A percentile compares a stretch with the other conserved stretches of the same genome.
These are phyloP conservation scores for Torulaspora microellipsoides DNA, from an alignment of 805 yeast species.

Conservation along the genomic window DNA sequence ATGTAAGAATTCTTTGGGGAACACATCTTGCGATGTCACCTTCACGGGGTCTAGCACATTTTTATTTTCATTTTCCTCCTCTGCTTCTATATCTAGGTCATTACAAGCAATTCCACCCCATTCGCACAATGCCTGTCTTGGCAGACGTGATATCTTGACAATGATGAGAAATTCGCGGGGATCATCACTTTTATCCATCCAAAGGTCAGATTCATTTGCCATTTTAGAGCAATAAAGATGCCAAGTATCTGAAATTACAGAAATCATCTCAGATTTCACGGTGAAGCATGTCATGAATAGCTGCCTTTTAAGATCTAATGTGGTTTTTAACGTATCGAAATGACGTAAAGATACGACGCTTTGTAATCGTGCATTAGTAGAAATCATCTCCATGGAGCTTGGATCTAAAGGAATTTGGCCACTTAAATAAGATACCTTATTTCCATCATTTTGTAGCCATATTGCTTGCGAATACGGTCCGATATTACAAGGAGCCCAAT, in stretches of 20 bases:
- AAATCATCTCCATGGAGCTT: conserved; percentile 50
- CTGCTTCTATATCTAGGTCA: conserved; percentile 34
- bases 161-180: conserved; percentile 39
- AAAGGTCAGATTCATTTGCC: conserved; percentile 19
- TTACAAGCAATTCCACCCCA: conserved; percentile 66
- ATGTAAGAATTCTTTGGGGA: background rate
- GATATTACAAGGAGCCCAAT: conserved; percentile 98
- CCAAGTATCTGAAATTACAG: conserved; percentile 43
- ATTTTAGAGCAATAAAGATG: conserved; percentile 35
- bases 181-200: conserved; percentile 26
- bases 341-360: conserved; percentile 68
- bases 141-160: conserved; percentile 54
- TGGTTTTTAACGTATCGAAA: conserved; percentile 55
- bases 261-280: conserved; percentile 33
- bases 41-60: conserved; percentile 15
- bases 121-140: conserved; percentile 62
- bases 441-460: conserved; percentile 39
- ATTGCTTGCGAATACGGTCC: conserved; percentile 95
- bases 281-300: conserved; percentile 54
- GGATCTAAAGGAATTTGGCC: conserved; percentile 93
- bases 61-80: conserved; percentile 42
- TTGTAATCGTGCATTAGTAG: conserved; percentile 32
- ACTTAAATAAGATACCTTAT: conserved; percentile 57
- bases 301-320: conserved; percentile 44
- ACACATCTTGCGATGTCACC: background rate